Evolutionary conservation across 2,329 filamentous ascomycete species (phyloP).

Genomic region (Fusarium neocosmosporiellum): DNA sequence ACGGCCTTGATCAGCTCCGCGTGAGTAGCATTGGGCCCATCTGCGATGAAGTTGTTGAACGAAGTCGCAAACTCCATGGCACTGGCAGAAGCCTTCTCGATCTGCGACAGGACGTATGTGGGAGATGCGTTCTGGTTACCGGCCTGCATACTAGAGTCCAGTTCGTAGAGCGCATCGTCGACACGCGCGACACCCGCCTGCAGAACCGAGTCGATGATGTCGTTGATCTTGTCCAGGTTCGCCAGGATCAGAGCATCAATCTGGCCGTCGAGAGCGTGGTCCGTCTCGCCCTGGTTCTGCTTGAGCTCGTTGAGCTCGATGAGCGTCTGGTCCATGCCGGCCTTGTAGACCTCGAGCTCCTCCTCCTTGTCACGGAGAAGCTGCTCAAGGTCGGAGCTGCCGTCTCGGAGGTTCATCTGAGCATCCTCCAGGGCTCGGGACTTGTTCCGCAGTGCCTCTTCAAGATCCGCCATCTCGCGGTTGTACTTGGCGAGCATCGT

Average conservation of each 20-base stretch:
- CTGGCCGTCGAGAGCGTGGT: slow-evolving; percentile 86
- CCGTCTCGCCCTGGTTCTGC: slow-evolving; percentile 78
- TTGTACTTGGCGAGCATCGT: slow-evolving; percentile 97
- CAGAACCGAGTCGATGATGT: slow-evolving; percentile 96
- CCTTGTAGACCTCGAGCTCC: slow-evolving; percentile 97
- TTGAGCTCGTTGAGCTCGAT: slow-evolving; percentile 91
- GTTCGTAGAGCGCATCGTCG: slow-evolving; percentile 95
- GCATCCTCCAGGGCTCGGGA: slow-evolving; percentile 87
- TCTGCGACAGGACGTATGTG: slow-evolving; percentile 93
- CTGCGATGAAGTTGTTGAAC: slow-evolving; percentile 98
- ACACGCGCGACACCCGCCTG: slow-evolving; percentile 93
- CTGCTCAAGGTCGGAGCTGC: slow-evolving; percentile 86
- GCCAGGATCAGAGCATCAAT: slow-evolving; percentile 90
- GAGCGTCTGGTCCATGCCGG: slow-evolving; percentile 95
- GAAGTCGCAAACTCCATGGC: slow-evolving; percentile 98
- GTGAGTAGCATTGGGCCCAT: slow-evolving; percentile 91
- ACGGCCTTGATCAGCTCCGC: slow-evolving; percentile 93
- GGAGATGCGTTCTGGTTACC: slow-evolving; percentile 98
- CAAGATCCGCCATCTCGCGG: slow-evolving; percentile 94
- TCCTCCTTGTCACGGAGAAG: slow-evolving; percentile 94
- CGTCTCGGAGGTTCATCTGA: slow-evolving; percentile 80
- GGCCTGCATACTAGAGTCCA: slow-evolving; percentile 97
- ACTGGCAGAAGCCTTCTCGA: slow-evolving; percentile 94
- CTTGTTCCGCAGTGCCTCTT: slow-evolving; percentile 91
- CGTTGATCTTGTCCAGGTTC: slow-evolving; percentile 92